Conservation (phyloP, 2,329 filamentous ascomycete genomes). For the Fusarium temperatum region DNA sequence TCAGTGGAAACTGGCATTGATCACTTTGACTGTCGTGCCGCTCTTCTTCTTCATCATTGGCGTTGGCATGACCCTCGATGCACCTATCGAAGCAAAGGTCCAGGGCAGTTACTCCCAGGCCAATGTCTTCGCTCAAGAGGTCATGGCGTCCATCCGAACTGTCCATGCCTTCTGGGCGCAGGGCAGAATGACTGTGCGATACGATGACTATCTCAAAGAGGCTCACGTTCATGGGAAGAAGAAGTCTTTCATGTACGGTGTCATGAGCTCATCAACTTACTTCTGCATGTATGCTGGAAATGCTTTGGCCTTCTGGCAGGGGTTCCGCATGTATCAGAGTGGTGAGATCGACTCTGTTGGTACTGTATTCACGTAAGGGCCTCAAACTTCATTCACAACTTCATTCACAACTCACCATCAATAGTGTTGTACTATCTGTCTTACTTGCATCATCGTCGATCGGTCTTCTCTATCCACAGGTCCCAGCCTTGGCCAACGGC, state of each 20-base stretch:
- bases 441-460: constrained; percentile 24
- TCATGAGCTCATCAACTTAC: constrained; percentile 50
- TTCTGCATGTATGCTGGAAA: constrained; percentile 52
- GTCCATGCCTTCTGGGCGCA: constrained; percentile 56
- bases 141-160: constrained; percentile 49
- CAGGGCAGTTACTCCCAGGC: constrained; percentile 44
- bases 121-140: constrained; percentile 47
- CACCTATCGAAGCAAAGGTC: constrained; percentile 44
- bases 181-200: constrained; percentile 47
- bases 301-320: constrained; percentile 56
- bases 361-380: constrained; percentile 49
- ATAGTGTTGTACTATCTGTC: constrained; percentile 22
- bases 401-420: background rate
- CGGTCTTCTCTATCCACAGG: constrained; percentile 16
- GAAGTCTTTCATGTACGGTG: constrained; percentile 48
- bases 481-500: constrained; percentile 20
- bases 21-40: constrained; percentile 46
- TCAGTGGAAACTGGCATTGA: constrained; percentile 55
- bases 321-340: constrained; percentile 47
- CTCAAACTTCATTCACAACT: fast-evolving
- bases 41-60: constrained; percentile 43
- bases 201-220: constrained; percentile 47
- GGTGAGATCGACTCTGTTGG: constrained; percentile 50
- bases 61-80: constrained; percentile 37
- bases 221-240: constrained; percentile 49